Percentiles rank a stretch among this genome's conserved stretches.
Evolutionary conservation across 441 rosid genomes (phyloP).

Genomic region (Pelargonium myrrhifolium): DNA sequence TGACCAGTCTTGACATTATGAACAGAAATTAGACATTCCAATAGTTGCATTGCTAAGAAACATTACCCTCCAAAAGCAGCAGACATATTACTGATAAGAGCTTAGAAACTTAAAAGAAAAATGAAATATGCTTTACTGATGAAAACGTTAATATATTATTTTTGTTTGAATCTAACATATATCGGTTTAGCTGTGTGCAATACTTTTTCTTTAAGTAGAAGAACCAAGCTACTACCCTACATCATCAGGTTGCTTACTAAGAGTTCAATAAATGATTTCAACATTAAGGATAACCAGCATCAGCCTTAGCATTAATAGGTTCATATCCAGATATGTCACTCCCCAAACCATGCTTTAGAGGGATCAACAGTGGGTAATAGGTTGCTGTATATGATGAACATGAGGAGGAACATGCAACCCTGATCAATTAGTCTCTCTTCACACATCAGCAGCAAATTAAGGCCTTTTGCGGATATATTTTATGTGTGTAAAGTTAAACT

Average conservation of each 20-base stretch:
- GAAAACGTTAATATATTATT: background rate
- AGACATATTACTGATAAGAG: background rate
- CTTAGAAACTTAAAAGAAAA: background rate
- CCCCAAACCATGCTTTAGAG: background rate
- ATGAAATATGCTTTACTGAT: background rate
- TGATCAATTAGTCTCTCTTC: background rate
- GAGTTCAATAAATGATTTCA: slow-evolving; percentile 5
- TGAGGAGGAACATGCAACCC: background rate
- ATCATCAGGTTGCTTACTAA: background rate
- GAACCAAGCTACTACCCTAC: background rate
- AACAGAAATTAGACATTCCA: background rate
- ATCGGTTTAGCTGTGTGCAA: background rate
- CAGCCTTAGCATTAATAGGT: background rate
- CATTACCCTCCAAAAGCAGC: background rate
- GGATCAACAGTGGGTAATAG: background rate
- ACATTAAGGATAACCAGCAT: background rate
- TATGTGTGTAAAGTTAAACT: background rate
- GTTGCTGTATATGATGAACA: background rate
- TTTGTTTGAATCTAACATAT: background rate
- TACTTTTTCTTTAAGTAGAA: background rate
- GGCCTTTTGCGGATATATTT: background rate
- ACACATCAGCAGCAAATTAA: background rate
- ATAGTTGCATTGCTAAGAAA: background rate
- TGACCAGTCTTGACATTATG: background rate
- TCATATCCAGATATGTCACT: background rate